Base-by-base conservation (phyloP, 805 yeast species). In the Metschnikowia gelsemii region DNA sequence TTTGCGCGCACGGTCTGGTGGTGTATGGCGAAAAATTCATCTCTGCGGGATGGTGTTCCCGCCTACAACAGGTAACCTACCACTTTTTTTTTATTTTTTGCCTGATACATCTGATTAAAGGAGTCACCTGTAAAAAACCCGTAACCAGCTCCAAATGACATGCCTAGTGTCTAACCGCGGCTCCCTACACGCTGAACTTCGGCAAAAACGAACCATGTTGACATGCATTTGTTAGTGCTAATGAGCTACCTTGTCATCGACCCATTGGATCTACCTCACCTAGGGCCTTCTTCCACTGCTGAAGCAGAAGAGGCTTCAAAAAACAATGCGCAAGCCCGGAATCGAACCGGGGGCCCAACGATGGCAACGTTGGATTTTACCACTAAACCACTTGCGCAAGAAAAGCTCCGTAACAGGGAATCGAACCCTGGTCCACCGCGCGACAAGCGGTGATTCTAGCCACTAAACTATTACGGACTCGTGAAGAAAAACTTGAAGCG, bases 331-430 rank as follows among this genome's bases (percentile, higher is more conserved):
- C 54, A 51, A 51, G 55, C 55, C 53, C 55, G 55, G 55, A 51
- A 49, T 51, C 55, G 55, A 51, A 51, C 51, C 55, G 47, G 55
- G 55, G 48, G 55, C 55, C 55, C 55, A 49, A 49, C 53, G 50
- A 51, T 51, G 55, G 53, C 55, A 51, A 49, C 50, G 55, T 49
- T 51, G 55, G 53, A 51, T 47, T 51, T 51, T 47, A 51, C 55
- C 55, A 50, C 49, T 50, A 50, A 49, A 50, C 52, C 52, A 50
- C 54, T 50, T 50, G 54, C 54, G 54, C 54, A 12, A 29, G 11
- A 21, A 4, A 23, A n/a, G 49, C 50, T 50, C 54, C 54, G 54
- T 46, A 51, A 50, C 54, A 49, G 54, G 54, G 54, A 50, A 50
- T 50, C 45, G 54, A 50, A 50, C 54, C 54, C 54, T 50, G 54